Evolutionary conservation across 164 flowering plant species (phyloP).

Genomic region (Euptelea pleiosperma): DNA sequence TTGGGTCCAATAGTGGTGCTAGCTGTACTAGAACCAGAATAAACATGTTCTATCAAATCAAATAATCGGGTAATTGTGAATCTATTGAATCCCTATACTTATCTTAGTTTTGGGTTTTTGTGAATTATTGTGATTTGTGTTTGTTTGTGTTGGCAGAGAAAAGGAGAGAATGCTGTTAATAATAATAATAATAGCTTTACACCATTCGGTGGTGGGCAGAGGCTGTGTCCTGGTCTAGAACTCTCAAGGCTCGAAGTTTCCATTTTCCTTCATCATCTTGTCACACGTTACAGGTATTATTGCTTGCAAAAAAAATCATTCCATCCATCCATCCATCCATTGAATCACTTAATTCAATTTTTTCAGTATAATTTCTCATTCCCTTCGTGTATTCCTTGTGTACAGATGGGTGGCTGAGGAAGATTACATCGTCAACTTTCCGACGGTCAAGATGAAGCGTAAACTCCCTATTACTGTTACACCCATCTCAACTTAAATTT

Average conservation of each 20-base stretch:
- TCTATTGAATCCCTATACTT: background rate
- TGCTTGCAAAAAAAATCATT: background rate
- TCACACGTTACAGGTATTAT: constrained; percentile 66
- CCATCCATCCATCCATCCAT: background rate
- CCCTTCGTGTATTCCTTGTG: background rate
- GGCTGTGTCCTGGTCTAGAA: constrained; percentile 89
- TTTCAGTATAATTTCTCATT: background rate
- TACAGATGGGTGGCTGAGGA: constrained; percentile 84
- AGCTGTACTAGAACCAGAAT: too few species aligned
- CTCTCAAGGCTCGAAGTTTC: constrained; percentile 83
- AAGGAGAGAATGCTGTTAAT: constrained; percentile 6
- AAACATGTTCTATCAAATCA: too few species aligned
- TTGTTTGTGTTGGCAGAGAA: constrained; percentile 27
- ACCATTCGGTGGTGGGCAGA: constrained; percentile 97
- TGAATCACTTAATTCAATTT: background rate
- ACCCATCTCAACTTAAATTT: constrained; percentile 21
- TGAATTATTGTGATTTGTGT: too few species aligned
- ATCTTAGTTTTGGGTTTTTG: background rate
- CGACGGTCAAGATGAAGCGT: constrained; percentile 85
- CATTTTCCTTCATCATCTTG: constrained; percentile 90
- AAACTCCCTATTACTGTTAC: constrained; percentile 70
- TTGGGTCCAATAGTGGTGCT: too few species aligned
- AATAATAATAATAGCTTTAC: constrained; percentile 41
- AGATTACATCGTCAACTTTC: constrained; percentile 68
- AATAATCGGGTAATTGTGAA: background rate